Evolutionary conservation across 2,329 filamentous ascomycete species (phyloP), one percentile per base, ranked within the genome.

Genomic region (Pseudocercospora cruenta): DNA sequence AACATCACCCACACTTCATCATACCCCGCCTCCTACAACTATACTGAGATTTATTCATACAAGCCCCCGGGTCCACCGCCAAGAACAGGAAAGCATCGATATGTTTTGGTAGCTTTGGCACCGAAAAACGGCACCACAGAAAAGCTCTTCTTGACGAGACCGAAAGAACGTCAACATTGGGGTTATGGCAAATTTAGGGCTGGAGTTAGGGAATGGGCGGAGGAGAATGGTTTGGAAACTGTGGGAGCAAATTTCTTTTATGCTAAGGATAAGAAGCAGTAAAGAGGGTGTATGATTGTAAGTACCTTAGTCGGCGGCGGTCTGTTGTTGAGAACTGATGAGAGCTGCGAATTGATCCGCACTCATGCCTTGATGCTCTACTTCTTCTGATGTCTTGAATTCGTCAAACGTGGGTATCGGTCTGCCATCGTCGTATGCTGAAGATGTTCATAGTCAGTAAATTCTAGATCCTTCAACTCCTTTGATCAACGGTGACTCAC

Each of bases 21-120:
- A 5, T 16, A n/a, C n/a, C n/a, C n/a, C n/a, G n/a, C 45, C 4
- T 9, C 59, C 21, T 53, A 53, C n/a, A 33, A 64, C 7, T 67
- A 71, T 1, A 75, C 79, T 28, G 80, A 84, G 51, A 71, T 86
- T 6, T 73, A 85, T 58, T 73, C 77, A 65, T 87, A 86, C 70
- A 83, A 86, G 69, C 79, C 85, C 4, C 86, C 86, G 0, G 81
- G 80, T 5, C 85, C 86, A 31, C 86, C 86, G 0, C 76, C 80
- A 6, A 84, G 84, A 76, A 87, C 86, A 0, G 85, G 85, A 2
- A 82, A 83, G 70, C 86, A 88, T 71, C 79, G 86, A 61, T 88
- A 88, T 73, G 83, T 88, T 3, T 86, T 87, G 68, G 76, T 86
- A 4, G 79, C 84, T 6, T 78, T 87, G 64, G 81, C 74, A 69